Evolutionary conservation across 371 early-diverging fungal genomes (phyloP), one percentile per base, ranked within the genome.

Genomic region (Mortierella sp.): DNA sequence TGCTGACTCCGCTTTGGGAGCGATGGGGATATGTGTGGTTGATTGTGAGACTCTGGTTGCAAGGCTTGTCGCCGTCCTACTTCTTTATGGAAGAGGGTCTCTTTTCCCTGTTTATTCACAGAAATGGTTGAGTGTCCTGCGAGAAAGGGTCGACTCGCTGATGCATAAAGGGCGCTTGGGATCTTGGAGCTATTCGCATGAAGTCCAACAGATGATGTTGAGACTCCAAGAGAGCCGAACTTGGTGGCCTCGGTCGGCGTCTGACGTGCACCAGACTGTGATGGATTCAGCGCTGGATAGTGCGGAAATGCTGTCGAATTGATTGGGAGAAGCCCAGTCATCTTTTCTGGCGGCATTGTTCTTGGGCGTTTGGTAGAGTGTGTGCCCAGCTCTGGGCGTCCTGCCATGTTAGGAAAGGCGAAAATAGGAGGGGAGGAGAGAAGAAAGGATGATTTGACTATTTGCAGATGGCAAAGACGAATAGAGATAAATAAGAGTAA

Each of bases 51-150:
- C 9, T 3, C 37, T 37, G 3, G 37, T 37, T 37, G 37, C 37
- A 37, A 37, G 3, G 37, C 9, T 9, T 68, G 61, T 5, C 62
- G 61, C 15, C 60, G 72, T 21, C 64, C 62, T 0, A 65, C 53
- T 28, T 72, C 69, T 30, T 77, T 77, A 62, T 77, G 77, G 63
- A 72, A 77, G 23, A 77, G 69, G 0, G 72, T 58, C 18, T 68
- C 72, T 46, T 58, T 68, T 44, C 62, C n/a, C 21, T 64, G 67
- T 7, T 60, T 46, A 28, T 56, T 47, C 9, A 44, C 26, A 11
- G n/a, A 14, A 18, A 46, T 12, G 16, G 45, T 4, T 15, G 26
- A 43, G 16, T 14, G 28, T 19, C 43, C 58, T 29, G 25, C 15
- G 26, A 60, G 55, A 2, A 72, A 28, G 4, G 66, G 62, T 16